Evolutionary conservation across 169 alveolate species (phyloP).

Genomic region (Eimeria sp.): DNA sequence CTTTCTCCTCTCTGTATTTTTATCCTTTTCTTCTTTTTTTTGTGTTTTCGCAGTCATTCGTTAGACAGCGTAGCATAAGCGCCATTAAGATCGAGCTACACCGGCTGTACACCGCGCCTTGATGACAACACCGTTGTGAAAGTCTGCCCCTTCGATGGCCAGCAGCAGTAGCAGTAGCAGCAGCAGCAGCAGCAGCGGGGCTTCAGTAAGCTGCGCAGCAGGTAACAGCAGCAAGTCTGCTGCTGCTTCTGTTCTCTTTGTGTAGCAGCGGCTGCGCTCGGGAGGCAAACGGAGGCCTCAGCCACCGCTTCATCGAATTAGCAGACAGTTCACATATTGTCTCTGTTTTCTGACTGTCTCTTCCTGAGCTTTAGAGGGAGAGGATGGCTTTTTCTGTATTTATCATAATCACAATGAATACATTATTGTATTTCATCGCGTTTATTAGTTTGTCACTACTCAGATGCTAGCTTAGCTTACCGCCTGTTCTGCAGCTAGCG

Average conservation of each 20-base stretch:
- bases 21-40: background rate
- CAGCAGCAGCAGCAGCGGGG: background rate
- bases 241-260: background rate
- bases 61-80: conserved; percentile 43
- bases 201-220: background rate
- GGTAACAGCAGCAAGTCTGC: too few species aligned
- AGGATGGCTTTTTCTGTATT: too few species aligned
- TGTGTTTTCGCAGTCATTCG: conserved; percentile 61
- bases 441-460: too few species aligned
- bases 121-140: background rate
- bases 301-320: too few species aligned
- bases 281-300: too few species aligned
- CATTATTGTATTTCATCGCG: too few species aligned
- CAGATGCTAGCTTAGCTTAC: background rate
- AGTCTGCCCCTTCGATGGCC: background rate
- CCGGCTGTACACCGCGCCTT: background rate
- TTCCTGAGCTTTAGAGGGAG: too few species aligned
- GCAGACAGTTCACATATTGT: background rate
- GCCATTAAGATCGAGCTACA: conserved; percentile 22
- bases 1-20: background rate
- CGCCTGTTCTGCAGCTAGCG: background rate
- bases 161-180: background rate
- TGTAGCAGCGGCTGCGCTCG: background rate
- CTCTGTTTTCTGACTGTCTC: too few species aligned
- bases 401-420: too few species aligned